Evolutionary conservation across 371 early-diverging fungal genomes (phyloP), one percentile per base, ranked within the genome.

Genomic region (Dichotomocladium elegans): DNA sequence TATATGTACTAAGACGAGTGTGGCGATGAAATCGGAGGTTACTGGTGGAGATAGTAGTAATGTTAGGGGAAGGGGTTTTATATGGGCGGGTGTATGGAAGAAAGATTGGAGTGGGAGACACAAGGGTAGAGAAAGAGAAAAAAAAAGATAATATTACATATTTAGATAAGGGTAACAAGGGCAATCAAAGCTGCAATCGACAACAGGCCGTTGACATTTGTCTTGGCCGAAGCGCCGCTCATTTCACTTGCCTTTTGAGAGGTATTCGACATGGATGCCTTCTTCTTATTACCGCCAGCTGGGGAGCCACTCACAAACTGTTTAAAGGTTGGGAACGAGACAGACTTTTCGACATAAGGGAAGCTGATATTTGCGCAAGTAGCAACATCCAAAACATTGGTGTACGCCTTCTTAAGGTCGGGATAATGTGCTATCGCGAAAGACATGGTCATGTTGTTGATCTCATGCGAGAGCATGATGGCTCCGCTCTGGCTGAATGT

Each of bases 401-500:
- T 74, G 58, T 71, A 69, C n/a, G 71, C 64, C 17, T 51, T 22
- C 24, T 58, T 47, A 47, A 80, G 71, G 24, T 57, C 61, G 47
- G 71, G 66, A 37, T 72, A 57, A 44, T 74, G 61, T 15, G 70
- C 44, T 10, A 74, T 40, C 22, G 74, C 70, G 31, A 74, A 37
- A 2, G 41, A 27, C 73, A 80, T 77, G 26, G 77, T 77, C 37
- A 49, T 51, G 60, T 80, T 76, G 47, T 72, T 66, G 49, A 80
- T 66, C 65, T 80, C 77, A 58, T 80, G 80, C 46, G 70, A 37
- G 17, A 77, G 57, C 12, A 74, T 72, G 48, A 74, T 67, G 53
- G 65, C 74, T 55, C 70, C 72, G 40, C 41, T 41, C 29, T 47
- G 34, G 34, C 64, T 58, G 54, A 71, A 69, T 14, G 73, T 73